Conservation (phyloP, 2,329 filamentous ascomycete genomes). For the Ophidiomyces ophidiicola region DNA sequence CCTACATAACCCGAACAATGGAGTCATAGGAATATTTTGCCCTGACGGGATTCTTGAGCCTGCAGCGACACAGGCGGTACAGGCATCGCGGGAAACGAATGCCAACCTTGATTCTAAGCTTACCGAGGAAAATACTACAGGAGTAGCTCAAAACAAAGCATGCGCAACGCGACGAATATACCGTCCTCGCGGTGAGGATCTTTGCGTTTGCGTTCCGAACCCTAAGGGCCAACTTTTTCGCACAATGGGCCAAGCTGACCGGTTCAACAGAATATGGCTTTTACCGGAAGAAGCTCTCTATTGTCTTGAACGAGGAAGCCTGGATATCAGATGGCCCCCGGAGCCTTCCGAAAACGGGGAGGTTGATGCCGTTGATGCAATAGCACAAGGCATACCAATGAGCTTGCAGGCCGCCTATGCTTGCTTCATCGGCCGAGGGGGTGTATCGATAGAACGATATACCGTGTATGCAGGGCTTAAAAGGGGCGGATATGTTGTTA, state of each 20-base stretch:
- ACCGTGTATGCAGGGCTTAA: constrained; percentile 79
- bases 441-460: constrained; percentile 62
- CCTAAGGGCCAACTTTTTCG: constrained; percentile 60
- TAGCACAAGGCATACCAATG: constrained; percentile 55
- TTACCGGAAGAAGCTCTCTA: constrained; percentile 87
- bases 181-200: constrained; percentile 18
- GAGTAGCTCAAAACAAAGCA: background rate
- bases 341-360: constrained; percentile 20
- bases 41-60: constrained; percentile 40
- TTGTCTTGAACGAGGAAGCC: constrained; percentile 69
- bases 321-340: constrained; percentile 77
- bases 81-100: constrained; percentile 1
- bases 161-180: constrained; percentile 9
- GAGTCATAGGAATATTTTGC: constrained; percentile 61
- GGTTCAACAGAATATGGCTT: constrained; percentile 61
- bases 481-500: constrained; percentile 67
- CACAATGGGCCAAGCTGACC: constrained; percentile 61
- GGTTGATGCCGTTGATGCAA: constrained; percentile 32
- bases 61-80: background rate
- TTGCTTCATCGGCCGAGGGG: constrained; percentile 59
- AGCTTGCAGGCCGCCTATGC: constrained; percentile 86
- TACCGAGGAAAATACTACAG: constrained; percentile 10
- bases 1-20: constrained; percentile 55
- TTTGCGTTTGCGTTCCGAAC: constrained; percentile 54
- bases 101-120: constrained; percentile 14